Conservation (phyloP, 768 basidiomycete genomes). For the Collybia mongolica region DNA sequence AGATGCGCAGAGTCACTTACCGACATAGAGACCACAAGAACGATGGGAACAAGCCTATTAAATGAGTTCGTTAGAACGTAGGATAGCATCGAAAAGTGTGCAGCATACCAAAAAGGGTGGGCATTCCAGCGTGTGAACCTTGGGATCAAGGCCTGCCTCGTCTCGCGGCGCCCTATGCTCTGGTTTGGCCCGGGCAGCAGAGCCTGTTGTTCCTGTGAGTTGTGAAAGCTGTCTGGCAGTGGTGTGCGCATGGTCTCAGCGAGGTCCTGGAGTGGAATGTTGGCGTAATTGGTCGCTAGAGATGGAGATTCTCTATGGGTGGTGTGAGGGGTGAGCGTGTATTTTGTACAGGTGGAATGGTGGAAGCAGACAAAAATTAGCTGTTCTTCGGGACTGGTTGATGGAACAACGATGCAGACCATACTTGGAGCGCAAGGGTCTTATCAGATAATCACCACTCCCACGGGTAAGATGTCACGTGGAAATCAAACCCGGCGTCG, state of each 20-base stretch:
- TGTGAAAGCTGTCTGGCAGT: not conserved
- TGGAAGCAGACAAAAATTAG: not conserved
- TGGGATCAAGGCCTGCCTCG: constrained; percentile 12
- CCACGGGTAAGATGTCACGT: constrained; percentile 1
- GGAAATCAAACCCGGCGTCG: constrained; percentile 2
- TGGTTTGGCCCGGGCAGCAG: constrained; percentile 14
- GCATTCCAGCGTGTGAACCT: constrained; percentile 29
- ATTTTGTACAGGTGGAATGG: not conserved
- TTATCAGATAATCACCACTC: constrained; percentile 9
- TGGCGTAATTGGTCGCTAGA: not conserved
- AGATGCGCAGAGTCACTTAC: constrained; percentile 34
- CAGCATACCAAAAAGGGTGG: constrained; percentile 43
- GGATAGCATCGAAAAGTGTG: not conserved
- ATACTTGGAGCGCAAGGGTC: not conserved
- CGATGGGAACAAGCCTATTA: constrained; percentile 70
- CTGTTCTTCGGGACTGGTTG: not conserved
- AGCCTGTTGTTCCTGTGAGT: constrained; percentile 14
- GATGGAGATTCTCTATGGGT: too few species aligned
- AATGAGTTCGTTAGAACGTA: constrained; percentile 2
- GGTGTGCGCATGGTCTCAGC: constrained; percentile 4
- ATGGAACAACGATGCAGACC: not conserved
- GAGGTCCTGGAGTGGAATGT: constrained; percentile 1
- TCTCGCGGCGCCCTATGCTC: constrained; percentile 5
- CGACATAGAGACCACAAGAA: constrained; percentile 62
- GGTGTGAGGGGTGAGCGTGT: not conserved